Base-by-base conservation (phyloP, 2,329 filamentous ascomycete species). In the Sclerotinia sclerotiorum region DNA sequence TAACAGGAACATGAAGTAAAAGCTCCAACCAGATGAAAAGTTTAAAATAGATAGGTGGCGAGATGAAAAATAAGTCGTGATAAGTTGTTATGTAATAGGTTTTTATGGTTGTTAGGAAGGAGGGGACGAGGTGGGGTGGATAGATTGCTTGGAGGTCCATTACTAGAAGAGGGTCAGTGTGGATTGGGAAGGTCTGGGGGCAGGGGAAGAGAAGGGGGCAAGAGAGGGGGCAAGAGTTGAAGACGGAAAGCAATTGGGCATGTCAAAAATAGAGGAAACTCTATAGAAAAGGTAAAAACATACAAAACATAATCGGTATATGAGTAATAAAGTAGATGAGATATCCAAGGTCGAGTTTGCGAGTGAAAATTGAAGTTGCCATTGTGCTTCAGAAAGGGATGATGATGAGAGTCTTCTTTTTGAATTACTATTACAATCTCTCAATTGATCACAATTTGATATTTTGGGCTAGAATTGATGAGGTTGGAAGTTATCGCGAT, bases 121-220 rank as follows among this genome's bases (percentile, higher is more conserved):
- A 65, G 0, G 84, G 84, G 60, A 81, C 81, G 11, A 88, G 72
- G 49, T 78, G 77, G 5, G 79, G 60, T 1, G 88, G 88, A 71
- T 88, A 88, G 68, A 88, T 80, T n/a, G 83, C 79, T 46, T 83
- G 83, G 19, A 88, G 80, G 74, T 90, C 88, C 74, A 90, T 82
- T 54, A 83, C 87, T 89, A 49, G 44, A 71, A 56, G 58, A 66
- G 57, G 57, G 51, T 64, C 35, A 51, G 52, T 70, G 24, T 0
- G 17, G 13, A 19, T 19, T 21, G 29, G 29, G 39, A n/a, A 10
- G 35, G 24, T 6, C 44, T 8, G 39, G 11, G 32, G 5, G 6
- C 7, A 19, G n/a, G 4, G 39, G 17, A 8, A 3, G 39, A 3
- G 13, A 1, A 13, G 39, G 19, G 19, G 35, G 7, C 6, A 11